Conservation (phyloP, 1,139 yeast genomes). For the Yamadazyma epiphylla region DNA sequence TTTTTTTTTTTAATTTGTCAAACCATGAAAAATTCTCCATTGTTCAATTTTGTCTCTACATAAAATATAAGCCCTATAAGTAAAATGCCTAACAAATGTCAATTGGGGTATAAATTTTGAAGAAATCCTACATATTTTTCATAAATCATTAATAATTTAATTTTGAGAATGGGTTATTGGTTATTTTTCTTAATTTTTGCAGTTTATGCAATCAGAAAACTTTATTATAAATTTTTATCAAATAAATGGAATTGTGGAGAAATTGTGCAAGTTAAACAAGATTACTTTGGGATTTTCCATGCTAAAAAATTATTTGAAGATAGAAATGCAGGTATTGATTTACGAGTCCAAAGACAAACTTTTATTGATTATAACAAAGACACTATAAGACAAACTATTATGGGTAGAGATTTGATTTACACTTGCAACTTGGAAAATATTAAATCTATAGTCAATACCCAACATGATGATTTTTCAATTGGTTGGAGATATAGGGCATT, state of each 20-base stretch:
- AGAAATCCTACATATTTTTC: no score
- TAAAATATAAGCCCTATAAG: no score
- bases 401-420: slow-evolving; percentile 14
- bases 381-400: slow-evolving; percentile 9
- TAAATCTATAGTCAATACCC: slow-evolving; percentile 36
- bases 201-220: slow-evolving; percentile 3
- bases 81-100: no score
- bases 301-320: slow-evolving; percentile 10
- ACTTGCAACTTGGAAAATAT: slow-evolving; percentile 31
- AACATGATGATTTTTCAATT: slow-evolving; percentile 48
- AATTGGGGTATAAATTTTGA: no score
- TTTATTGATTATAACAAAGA: slow-evolving; percentile 9
- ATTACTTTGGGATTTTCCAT: slow-evolving; percentile 10
- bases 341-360: slow-evolving; percentile 9
- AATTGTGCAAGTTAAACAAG: slow-evolving; percentile 7
- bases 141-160: no score
- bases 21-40: no score
- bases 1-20: no score
- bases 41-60: no score
- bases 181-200: neutral
- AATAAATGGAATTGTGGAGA: slow-evolving; percentile 9
- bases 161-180: neutral
- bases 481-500: slow-evolving; percentile 46
- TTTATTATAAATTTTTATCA: slow-evolving; percentile 5
- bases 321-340: slow-evolving; percentile 11